Evolutionary conservation across 2,329 filamentous ascomycete genomes (phyloP).

Genomic region (Fusarium temperatum): DNA sequence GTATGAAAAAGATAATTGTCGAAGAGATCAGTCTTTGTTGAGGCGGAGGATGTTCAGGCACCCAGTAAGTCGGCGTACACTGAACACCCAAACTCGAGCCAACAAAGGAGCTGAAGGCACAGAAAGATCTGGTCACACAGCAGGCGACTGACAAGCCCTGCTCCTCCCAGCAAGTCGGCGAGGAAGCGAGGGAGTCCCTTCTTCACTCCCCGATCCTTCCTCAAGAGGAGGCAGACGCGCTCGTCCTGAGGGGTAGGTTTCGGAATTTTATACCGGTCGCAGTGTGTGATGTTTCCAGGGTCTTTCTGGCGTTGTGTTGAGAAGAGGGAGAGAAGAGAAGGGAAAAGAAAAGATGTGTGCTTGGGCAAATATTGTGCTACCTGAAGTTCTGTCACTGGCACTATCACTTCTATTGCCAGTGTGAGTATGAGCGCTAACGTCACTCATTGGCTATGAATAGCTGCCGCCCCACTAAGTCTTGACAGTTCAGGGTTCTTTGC

Average conservation of each 20-base stretch:
- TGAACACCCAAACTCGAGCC: neutral
- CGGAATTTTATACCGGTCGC: neutral
- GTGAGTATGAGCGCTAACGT: neutral
- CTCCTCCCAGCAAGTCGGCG: neutral
- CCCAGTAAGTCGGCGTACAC: neutral
- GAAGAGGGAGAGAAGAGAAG: neutral
- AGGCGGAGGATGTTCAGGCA: neutral
- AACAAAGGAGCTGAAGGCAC: neutral
- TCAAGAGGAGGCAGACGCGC: neutral
- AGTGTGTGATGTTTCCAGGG: neutral
- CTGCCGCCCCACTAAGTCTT: fast-evolving
- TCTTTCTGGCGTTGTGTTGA: neutral
- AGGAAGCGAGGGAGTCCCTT: neutral
- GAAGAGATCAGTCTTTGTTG: neutral
- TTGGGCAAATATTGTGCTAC: neutral
- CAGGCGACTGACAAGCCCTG: neutral
- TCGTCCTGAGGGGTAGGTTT: neutral
- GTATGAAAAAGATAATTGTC: fast-evolving
- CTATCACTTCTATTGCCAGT: neutral
- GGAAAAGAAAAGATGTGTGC: fast-evolving
- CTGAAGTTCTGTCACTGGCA: neutral
- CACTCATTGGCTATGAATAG: neutral
- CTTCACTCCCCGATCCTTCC: neutral
- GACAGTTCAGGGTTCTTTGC: no score
- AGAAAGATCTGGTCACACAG: neutral